Conservation (phyloP, 805 yeast species). For the Cyberlindnera lachancei region DNA sequence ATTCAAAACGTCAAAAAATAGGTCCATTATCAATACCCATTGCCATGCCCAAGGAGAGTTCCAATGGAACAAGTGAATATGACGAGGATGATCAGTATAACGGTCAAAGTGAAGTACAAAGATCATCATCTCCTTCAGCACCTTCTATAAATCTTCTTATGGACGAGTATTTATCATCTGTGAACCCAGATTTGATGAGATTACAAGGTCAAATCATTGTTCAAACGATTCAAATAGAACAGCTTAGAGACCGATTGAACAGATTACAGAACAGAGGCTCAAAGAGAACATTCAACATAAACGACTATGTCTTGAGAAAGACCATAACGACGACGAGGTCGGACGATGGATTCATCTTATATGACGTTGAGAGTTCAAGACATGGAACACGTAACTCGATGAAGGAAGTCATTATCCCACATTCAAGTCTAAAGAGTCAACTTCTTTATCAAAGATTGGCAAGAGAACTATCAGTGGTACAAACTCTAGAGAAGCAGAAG, state of each 20-base stretch:
- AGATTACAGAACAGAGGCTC: not conserved
- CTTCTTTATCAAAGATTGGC: not conserved
- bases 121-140: no score
- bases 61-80: no score
- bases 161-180: no score
- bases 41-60: no score
- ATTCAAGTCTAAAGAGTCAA: slow-evolving; percentile 1
- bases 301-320: slow-evolving; percentile 1
- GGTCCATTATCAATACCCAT: no score
- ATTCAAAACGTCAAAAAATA: no score
- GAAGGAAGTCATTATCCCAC: slow-evolving; percentile 4
- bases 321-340: not conserved
- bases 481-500: not conserved
- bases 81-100: no score
- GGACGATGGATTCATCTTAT: slow-evolving; percentile 5
- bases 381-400: slow-evolving; percentile 1
- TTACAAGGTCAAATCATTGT: slow-evolving; percentile 1
- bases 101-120: no score
- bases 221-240: slow-evolving; percentile 1
- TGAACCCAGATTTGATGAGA: no score
- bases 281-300: slow-evolving; percentile 1
- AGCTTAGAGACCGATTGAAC: not conserved
- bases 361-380: slow-evolving; percentile 4
- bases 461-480: slow-evolving; percentile 1
- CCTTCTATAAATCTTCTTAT: no score